Evolutionary conservation across 768 basidiomycete species (phyloP).

Genomic region (Gloeophyllum trabeum): DNA sequence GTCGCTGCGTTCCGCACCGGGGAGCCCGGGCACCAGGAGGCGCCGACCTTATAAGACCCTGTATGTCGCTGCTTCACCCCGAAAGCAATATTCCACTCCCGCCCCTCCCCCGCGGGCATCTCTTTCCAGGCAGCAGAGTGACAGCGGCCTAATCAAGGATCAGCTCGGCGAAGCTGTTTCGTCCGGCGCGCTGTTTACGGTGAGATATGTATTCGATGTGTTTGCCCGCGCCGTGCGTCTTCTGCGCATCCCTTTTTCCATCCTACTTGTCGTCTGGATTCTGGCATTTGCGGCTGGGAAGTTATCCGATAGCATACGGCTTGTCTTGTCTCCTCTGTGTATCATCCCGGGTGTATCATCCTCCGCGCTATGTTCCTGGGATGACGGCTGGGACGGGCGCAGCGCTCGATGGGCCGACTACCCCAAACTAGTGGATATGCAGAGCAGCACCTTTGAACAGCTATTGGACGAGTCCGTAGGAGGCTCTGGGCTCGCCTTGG

Average conservation of each 20-base stretch:
- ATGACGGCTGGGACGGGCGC: constrained; percentile 4
- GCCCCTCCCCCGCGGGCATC: constrained; percentile 17
- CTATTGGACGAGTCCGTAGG: constrained; percentile 48
- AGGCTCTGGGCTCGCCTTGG: constrained; percentile 46
- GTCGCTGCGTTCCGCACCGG: background rate
- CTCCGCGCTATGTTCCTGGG: constrained; percentile 8
- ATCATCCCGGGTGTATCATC: constrained; percentile 53
- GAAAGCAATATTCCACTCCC: constrained; percentile 8
- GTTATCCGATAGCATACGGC: constrained; percentile 31
- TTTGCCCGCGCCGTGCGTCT: constrained; percentile 32
- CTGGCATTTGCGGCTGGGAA: constrained; percentile 31
- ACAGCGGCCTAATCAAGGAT: constrained; percentile 10
- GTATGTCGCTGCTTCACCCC: constrained; percentile 10
- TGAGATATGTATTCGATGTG: constrained; percentile 36
- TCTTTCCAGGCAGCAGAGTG: too few relatives aligned
- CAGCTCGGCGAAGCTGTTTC: constrained; percentile 3
- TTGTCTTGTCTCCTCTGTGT: constrained; percentile 47
- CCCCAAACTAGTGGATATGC: constrained; percentile 44
- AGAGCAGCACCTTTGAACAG: constrained; percentile 51
- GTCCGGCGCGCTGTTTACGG: constrained; percentile 11
- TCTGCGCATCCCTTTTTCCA: constrained; percentile 43
- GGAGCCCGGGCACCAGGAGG: background rate
- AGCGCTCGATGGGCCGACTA: constrained; percentile 44
- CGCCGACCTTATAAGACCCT: constrained; percentile 11
- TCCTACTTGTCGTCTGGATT: constrained; percentile 40